Percentiles rank a stretch among this genome's conserved stretches.
These are phyloP conservation scores for Euphrasia confusa DNA, from an alignment of 257 asterid species.

Conservation along the genomic window DNA sequence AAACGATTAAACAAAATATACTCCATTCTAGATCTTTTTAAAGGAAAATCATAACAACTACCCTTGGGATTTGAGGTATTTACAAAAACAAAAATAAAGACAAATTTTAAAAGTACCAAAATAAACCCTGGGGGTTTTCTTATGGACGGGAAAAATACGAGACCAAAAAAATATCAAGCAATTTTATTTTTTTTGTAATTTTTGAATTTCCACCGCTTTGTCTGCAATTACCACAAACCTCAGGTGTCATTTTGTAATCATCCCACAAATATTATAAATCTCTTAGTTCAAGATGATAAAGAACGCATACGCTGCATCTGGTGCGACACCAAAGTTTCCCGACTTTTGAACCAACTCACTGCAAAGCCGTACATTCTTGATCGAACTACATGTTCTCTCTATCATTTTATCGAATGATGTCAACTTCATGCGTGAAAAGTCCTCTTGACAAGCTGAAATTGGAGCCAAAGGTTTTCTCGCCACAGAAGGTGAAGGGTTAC, in stretches of 20 bases:
- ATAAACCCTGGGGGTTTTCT: not conserved
- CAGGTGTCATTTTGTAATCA: not conserved
- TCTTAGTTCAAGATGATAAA: conserved; percentile 18
- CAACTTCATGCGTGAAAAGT: conserved; percentile 76
- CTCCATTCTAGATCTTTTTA: not conserved
- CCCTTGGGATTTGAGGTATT: not conserved
- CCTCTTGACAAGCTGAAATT: conserved; percentile 85
- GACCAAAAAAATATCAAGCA: not conserved
- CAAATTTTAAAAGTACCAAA: not conserved
- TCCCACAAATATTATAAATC: not conserved
- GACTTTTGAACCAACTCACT: conserved; percentile 74
- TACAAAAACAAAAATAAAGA: not conserved
- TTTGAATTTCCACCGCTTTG: too few relatives aligned
- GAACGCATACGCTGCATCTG: conserved; percentile 90
- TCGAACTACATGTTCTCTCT: conserved; percentile 80
- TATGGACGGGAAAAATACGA: not conserved
- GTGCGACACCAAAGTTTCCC: conserved; percentile 92
- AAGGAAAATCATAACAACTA: not conserved
- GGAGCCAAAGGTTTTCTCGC: conserved; percentile 50
- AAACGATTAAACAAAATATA: not conserved
- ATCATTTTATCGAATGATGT: conserved; percentile 87
- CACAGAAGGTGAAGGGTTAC: conserved; percentile 32
- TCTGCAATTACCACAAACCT: not conserved
- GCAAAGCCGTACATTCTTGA: conserved; percentile 83
- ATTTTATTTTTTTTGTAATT: too few relatives aligned